These are phyloP conservation scores for Pythium folliculosum DNA, from an alignment of 352 stramenopile species.

Conservation along the genomic window DNA sequence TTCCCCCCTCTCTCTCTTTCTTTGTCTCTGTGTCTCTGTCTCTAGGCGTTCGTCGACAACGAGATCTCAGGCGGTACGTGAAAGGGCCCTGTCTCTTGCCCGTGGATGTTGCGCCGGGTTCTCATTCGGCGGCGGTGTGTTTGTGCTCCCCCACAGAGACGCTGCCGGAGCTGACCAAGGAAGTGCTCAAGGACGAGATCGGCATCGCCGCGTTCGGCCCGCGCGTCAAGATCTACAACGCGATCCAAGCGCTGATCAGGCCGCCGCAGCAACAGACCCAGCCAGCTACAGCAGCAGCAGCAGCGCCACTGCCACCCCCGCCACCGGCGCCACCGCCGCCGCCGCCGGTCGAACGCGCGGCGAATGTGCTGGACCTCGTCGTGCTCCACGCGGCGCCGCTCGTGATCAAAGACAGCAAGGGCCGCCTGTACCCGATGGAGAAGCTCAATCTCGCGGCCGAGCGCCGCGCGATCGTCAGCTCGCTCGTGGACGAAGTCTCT, in stretches of 20 bases:
- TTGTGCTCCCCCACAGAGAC: slow-evolving; percentile 44
- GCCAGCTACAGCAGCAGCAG: slow-evolving; percentile 8
- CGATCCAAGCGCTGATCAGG: slow-evolving; percentile 47
- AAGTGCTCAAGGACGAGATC: slow-evolving; percentile 65
- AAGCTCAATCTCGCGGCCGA: slow-evolving; percentile 81
- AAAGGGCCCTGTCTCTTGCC: not conserved
- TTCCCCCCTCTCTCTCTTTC: not conserved
- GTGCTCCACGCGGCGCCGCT: slow-evolving; percentile 82
- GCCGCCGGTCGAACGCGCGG: slow-evolving; percentile 25
- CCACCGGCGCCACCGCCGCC: not conserved
- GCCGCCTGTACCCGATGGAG: slow-evolving; percentile 81
- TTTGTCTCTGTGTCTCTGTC: not conserved
- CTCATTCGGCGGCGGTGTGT: not conserved
- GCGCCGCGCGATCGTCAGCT: slow-evolving; percentile 67
- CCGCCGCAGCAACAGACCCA: not conserved
- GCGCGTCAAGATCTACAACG: slow-evolving; percentile 58
- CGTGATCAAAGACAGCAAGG: slow-evolving; percentile 72
- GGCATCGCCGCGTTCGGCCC: slow-evolving; percentile 63
- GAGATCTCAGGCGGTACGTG: slow-evolving; percentile 30
- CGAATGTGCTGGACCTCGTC: slow-evolving; percentile 71
- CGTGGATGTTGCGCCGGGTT: no score
- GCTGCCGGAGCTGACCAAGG: slow-evolving; percentile 59
- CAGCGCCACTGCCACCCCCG: not conserved
- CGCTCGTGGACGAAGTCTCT: slow-evolving; percentile 65
- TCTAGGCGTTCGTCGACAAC: slow-evolving; percentile 29